Percentiles rank a stretch among this genome's conserved stretches.
Conservation (phyloP, 2,329 filamentous ascomycete species). For the Cercospora brassicicola region DNA sequence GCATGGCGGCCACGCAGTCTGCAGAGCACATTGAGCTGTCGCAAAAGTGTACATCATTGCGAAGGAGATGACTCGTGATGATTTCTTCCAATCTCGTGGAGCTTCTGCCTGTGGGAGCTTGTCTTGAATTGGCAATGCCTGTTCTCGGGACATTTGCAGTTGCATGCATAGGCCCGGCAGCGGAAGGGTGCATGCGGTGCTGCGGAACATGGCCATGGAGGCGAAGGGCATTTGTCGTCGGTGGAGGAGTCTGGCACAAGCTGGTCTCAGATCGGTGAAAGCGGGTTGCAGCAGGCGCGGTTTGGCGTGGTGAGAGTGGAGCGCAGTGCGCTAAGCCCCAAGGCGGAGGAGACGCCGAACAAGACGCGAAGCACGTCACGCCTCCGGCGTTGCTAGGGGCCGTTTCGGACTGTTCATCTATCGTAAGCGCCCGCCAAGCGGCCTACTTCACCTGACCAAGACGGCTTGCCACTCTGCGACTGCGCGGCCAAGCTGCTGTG, state of each 20-base stretch:
- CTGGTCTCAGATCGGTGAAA: neutral
- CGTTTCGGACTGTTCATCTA: neutral
- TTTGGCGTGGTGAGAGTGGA: neutral
- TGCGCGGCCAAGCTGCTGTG: neutral
- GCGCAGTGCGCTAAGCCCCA: neutral
- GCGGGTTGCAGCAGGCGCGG: neutral
- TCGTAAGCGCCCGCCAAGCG: slow-evolving; percentile 12
- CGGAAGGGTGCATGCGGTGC: neutral
- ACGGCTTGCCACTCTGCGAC: neutral
- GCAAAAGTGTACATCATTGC: neutral
- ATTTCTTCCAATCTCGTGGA: neutral
- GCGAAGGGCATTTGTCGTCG: neutral
- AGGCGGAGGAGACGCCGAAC: neutral
- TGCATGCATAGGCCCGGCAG: neutral
- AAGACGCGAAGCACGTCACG: no score
- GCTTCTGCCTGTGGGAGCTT: neutral
- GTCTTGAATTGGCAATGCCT: neutral
- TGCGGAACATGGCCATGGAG: neutral
- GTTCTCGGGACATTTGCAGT: neutral
- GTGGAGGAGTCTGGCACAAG: neutral
- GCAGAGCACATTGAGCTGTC: neutral
- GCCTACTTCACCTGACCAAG: neutral
- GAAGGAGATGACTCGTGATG: neutral
- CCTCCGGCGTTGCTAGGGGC: neutral
- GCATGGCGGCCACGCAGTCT: neutral